Percentiles rank a stretch among this genome's conserved stretches.
Evolutionary conservation across 176 grass and related monocot genomes (phyloP).

Genomic region (Microstegium vimineum): DNA sequence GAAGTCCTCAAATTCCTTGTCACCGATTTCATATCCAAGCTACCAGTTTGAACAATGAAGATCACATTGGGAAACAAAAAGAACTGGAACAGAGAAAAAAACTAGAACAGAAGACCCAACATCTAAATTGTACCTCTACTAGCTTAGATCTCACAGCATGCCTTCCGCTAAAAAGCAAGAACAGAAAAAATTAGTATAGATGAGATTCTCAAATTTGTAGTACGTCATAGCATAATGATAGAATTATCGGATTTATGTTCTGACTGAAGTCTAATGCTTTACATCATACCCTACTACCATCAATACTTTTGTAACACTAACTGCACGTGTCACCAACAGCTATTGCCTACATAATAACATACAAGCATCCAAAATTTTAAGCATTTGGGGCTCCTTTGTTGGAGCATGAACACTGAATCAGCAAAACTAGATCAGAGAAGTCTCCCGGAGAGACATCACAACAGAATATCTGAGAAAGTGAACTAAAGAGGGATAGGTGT

Average conservation of each 20-base stretch:
- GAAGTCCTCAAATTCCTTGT: constrained; percentile 90
- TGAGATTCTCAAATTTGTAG: neutral
- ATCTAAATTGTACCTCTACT: constrained; percentile 56
- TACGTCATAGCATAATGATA: neutral
- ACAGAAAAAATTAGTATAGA: constrained; percentile 16
- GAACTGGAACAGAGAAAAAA: neutral
- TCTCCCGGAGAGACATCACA: neutral
- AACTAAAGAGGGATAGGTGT: neutral
- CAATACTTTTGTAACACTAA: neutral
- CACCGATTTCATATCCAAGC: constrained; percentile 86
- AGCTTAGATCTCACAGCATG: constrained; percentile 90
- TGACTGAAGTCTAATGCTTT: neutral
- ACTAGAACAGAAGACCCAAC: neutral
- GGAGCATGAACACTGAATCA: neutral
- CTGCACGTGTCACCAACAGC: neutral
- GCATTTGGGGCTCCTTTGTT: neutral
- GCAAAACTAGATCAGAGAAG: constrained; percentile 2
- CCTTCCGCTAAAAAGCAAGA: constrained; percentile 67
- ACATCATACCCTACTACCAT: neutral
- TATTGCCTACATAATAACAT: neutral
- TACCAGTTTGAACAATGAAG: constrained; percentile 33
- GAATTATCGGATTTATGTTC: neutral
- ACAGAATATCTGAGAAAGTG: neutral
- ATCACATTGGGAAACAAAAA: constrained; percentile 8
- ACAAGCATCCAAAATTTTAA: neutral